These are phyloP conservation scores for Mucor piriformis DNA, from an alignment of 371 early-diverging fungal species.

Conservation along the genomic window DNA sequence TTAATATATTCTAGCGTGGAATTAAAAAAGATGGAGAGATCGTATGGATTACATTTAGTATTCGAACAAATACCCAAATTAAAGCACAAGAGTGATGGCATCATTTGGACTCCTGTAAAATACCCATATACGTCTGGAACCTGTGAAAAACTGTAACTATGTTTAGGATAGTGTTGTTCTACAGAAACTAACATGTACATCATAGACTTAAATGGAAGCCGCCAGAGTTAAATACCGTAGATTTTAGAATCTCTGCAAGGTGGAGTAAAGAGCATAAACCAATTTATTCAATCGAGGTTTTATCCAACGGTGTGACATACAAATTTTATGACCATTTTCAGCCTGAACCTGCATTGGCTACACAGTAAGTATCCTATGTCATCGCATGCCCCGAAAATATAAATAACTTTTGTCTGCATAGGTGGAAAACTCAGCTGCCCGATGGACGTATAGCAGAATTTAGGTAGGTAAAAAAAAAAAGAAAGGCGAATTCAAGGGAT, in stretches of 20 bases:
- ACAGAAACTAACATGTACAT: background rate
- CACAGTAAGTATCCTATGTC: conserved; percentile 47
- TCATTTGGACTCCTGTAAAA: conserved; percentile 86
- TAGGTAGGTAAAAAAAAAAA: conserved; percentile 34
- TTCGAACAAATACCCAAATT: conserved; percentile 68
- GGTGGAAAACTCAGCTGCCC: conserved; percentile 69
- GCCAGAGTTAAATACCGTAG: conserved; percentile 80
- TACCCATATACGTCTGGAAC: conserved; percentile 77
- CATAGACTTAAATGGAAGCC: conserved; percentile 93
- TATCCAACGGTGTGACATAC: conserved; percentile 55
- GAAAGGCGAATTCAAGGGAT: background rate
- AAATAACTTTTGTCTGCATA: no score
- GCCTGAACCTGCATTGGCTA: conserved; percentile 55
- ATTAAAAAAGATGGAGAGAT: conserved; percentile 64
- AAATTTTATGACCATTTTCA: conserved; percentile 72
- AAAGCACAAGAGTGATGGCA: conserved; percentile 84
- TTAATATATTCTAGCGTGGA: conserved; percentile 44
- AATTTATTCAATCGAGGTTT: conserved; percentile 60
- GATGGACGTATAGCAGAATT: conserved; percentile 68
- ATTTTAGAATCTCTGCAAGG: conserved; percentile 71
- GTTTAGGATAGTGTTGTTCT: no score
- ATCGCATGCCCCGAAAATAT: no score
- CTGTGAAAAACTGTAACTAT: conserved; percentile 63
- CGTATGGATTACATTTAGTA: conserved; percentile 60
- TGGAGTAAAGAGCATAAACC: conserved; percentile 70